These are phyloP conservation scores for Macrophomina pseudophaseolina DNA, from an alignment of 2,329 filamentous ascomycete genomes.

Conservation along the genomic window DNA sequence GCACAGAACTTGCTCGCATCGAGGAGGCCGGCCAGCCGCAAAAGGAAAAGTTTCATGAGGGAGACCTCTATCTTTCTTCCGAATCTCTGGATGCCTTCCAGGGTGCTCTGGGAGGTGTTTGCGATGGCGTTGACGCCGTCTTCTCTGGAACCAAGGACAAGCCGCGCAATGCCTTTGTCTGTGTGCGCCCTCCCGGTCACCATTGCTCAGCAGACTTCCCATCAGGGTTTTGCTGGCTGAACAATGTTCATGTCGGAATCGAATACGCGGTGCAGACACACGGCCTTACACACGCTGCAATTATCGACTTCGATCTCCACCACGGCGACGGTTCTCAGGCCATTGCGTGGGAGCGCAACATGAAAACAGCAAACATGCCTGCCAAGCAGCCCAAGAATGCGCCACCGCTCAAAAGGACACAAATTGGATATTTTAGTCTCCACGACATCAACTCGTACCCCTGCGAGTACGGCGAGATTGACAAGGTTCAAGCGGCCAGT, in stretches of 20 bases:
- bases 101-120: constrained; percentile 88
- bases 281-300: constrained; percentile 89
- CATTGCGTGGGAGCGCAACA: constrained; percentile 90
- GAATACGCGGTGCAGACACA: constrained; percentile 85
- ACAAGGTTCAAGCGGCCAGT: constrained; percentile 93
- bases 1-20: constrained; percentile 74
- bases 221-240: constrained; percentile 97
- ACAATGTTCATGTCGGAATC: constrained; percentile 97
- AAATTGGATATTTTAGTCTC: constrained; percentile 93
- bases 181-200: constrained; percentile 89
- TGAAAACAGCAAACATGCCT: constrained; percentile 64
- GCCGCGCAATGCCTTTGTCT: constrained; percentile 83
- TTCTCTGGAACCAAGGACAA: constrained; percentile 62
- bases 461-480: constrained; percentile 89
- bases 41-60: constrained; percentile 75
- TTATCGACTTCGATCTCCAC: constrained; percentile 50
- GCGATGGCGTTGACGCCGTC: constrained; percentile 87
- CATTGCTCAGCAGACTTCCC: constrained; percentile 90
- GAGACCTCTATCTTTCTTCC: constrained; percentile 86
- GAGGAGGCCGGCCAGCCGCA: constrained; percentile 54
- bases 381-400: constrained; percentile 70
- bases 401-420: constrained; percentile 77
- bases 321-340: constrained; percentile 77
- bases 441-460: constrained; percentile 99
- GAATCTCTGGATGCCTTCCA: constrained; percentile 89